Percentiles rank a stretch among this genome's conserved stretches.
Conservation (phyloP, 2,329 filamentous ascomycete species). For the Nemania diffusa region DNA sequence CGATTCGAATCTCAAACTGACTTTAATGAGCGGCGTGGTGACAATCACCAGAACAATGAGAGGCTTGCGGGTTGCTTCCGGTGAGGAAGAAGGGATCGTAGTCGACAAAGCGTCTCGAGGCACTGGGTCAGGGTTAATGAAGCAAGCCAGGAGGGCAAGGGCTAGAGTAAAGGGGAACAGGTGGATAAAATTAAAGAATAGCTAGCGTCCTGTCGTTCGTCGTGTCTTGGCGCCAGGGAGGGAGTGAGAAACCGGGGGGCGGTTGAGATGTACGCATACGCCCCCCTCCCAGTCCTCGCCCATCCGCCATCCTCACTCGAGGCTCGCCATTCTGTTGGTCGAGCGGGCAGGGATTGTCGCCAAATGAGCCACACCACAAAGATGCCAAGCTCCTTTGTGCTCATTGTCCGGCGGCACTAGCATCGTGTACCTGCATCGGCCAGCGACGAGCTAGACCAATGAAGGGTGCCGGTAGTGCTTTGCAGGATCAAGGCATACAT, state of each 20-base stretch:
- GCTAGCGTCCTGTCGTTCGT: not conserved
- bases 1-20: conserved; percentile 27
- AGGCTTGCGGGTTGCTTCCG: conserved; percentile 45
- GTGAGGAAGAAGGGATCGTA: conserved; percentile 36
- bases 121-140: conserved; percentile 32
- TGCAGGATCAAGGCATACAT: conserved; percentile 32
- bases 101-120: conserved; percentile 40
- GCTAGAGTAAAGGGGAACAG: conserved; percentile 25
- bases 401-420: conserved; percentile 20
- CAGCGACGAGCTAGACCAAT: conserved; percentile 31
- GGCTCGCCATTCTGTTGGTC: conserved; percentile 29
- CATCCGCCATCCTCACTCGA: conserved; percentile 7
- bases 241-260: conserved; percentile 35
- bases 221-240: conserved; percentile 37
- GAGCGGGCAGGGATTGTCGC: conserved; percentile 19
- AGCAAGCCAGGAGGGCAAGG: conserved; percentile 17
- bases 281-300: not conserved
- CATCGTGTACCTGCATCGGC: conserved; percentile 45
- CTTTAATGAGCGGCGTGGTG: conserved; percentile 49
- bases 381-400: conserved; percentile 22
- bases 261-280: conserved; percentile 28
- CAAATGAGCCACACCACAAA: conserved; percentile 27
- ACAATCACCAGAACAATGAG: conserved; percentile 49
- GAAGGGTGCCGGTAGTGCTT: conserved; percentile 29
- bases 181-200: conserved; percentile 42